phyloP scores from a whole-genome alignment of 2,329 filamentous ascomycete genomes.

The Colletotrichum spinosum region DNA sequence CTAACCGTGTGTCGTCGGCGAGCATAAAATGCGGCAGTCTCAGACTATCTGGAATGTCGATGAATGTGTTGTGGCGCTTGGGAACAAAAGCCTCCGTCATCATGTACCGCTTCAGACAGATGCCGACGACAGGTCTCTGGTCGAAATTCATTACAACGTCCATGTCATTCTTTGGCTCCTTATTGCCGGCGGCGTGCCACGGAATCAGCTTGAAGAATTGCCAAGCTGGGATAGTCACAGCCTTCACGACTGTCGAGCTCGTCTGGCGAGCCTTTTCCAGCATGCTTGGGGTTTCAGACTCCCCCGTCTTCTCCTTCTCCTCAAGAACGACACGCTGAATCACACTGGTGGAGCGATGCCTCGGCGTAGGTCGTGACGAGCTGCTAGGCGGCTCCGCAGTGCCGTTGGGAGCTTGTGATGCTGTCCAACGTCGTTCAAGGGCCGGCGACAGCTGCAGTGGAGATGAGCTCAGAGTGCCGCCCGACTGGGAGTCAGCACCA shows the following conservation, averaged over 20 bases:
- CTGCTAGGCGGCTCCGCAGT: conserved; percentile 41
- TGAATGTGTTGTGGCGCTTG: conserved; percentile 80
- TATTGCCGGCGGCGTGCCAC: conserved; percentile 78
- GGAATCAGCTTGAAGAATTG: conserved; percentile 96
- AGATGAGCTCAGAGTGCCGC: conserved; percentile 48
- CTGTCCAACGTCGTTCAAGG: conserved; percentile 36
- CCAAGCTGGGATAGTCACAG: conserved; percentile 96
- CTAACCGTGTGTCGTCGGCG: conserved; percentile 76
- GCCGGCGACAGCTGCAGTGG: conserved; percentile 45
- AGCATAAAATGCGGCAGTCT: conserved; percentile 90
- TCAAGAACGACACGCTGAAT: conserved; percentile 71
- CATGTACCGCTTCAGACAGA: conserved; percentile 91
- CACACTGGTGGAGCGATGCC: conserved; percentile 67
- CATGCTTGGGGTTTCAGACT: conserved; percentile 54
- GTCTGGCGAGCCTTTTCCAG: conserved; percentile 57
- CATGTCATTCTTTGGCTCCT: conserved; percentile 71
- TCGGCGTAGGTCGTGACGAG: conserved; percentile 48
- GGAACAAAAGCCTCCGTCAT: conserved; percentile 77
- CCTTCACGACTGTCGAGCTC: conserved; percentile 71
- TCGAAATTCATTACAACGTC: conserved; percentile 93
- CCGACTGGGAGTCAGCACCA: conserved; percentile 41
- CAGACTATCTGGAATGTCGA: conserved; percentile 87
- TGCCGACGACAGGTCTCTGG: conserved; percentile 86
- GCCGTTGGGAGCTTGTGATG: conserved; percentile 22
- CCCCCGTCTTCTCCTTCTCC: conserved; percentile 58